These are phyloP conservation scores for Arachis hypogaea DNA, from an alignment of 306 rosid species.

Conservation along the genomic window DNA sequence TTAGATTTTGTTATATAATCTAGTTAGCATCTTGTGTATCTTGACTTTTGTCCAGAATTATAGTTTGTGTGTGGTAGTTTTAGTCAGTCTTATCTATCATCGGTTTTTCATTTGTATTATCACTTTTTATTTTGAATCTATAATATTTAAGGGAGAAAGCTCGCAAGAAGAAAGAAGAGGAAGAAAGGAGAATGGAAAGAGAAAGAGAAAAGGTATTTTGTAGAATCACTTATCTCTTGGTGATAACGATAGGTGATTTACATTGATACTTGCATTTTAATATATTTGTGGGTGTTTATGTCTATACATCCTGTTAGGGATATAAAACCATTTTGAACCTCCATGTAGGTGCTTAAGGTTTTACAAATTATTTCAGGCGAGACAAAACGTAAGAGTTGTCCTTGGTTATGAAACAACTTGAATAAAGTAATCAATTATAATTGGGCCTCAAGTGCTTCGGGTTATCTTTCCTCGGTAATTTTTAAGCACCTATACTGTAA, in stretches of 20 bases:
- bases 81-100: conserved; percentile 22
- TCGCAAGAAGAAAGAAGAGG: conserved; percentile 99
- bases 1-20: background rate
- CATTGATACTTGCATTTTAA: conserved; percentile 11
- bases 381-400: background rate
- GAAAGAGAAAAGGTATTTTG: conserved; percentile 85
- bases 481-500: background rate
- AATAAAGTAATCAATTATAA: background rate
- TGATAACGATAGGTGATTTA: conserved; percentile 1
- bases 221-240: conserved; percentile 25
- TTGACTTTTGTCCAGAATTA: conserved; percentile 21
- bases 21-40: conserved; percentile 17
- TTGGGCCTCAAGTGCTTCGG: background rate
- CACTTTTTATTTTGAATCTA: background rate
- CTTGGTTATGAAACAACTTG: background rate
- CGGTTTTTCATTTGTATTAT: background rate
- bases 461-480: background rate
- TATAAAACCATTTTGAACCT: background rate
- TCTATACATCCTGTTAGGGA: background rate
- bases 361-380: background rate
- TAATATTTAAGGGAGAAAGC: conserved; percentile 82
- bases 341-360: background rate
- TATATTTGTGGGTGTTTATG: conserved; percentile 11
- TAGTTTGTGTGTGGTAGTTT: conserved; percentile 15
- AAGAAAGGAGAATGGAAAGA: conserved; percentile 79